A percentile compares a stretch with the other conserved stretches of the same genome.
Evolutionary conservation across 495 filamentous ascomycete genomes (phyloP).

Genomic region (Lasiosphaeria miniovina): DNA sequence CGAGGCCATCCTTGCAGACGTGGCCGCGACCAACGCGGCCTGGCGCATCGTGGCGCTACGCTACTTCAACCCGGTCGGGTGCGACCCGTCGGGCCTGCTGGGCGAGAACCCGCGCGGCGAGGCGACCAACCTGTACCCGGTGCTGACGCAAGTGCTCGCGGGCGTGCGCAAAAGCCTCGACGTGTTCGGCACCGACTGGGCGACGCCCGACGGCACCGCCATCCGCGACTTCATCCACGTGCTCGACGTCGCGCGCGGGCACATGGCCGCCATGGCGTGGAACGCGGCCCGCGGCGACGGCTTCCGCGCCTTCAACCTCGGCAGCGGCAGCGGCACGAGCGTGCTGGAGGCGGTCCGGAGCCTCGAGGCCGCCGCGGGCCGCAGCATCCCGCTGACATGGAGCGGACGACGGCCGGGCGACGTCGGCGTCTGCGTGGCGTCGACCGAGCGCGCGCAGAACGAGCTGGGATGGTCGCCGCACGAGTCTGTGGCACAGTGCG

Average conservation of each 20-base stretch:
- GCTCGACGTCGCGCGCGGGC: constrained; percentile 63
- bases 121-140: constrained; percentile 63
- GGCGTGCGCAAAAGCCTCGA: constrained; percentile 51
- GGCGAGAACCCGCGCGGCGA: constrained; percentile 61
- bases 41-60: constrained; percentile 62
- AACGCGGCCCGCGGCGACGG: constrained; percentile 28
- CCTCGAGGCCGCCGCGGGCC: constrained; percentile 22
- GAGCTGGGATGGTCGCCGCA: constrained; percentile 30
- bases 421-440: constrained; percentile 29
- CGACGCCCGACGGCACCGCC: constrained; percentile 67
- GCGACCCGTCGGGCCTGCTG: constrained; percentile 61
- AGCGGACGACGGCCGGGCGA: constrained; percentile 26
- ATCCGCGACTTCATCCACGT: constrained; percentile 69
- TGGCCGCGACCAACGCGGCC: constrained; percentile 54
- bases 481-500: constrained; percentile 24
- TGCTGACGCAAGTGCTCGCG: constrained; percentile 57
- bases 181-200: constrained; percentile 63
- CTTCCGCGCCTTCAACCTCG: constrained; percentile 54
- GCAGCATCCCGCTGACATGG: constrained; percentile 19
- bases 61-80: constrained; percentile 69
- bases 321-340: constrained; percentile 50
- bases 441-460: constrained; percentile 22
- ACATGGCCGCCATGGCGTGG: constrained; percentile 54
- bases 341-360: constrained; percentile 51
- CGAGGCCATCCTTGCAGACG: constrained; percentile 62